Evolutionary conservation across 495 filamentous ascomycete genomes (phyloP), one percentile per base, ranked within the genome.

Genomic region (Lasiosphaeriaceae sp.): DNA sequence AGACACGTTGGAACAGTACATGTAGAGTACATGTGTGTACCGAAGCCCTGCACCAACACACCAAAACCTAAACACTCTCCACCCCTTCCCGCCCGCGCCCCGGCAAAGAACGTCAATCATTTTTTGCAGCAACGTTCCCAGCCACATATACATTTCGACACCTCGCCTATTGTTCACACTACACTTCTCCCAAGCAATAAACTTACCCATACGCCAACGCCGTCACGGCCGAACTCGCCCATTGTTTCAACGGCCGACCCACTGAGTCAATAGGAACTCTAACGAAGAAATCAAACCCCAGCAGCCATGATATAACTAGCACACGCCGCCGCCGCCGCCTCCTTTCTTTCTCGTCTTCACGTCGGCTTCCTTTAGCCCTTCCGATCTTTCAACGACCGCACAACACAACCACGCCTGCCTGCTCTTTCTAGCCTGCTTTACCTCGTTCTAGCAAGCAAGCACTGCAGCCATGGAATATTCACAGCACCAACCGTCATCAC

Each of bases 401-500:
- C 6, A 16, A 17, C 21, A 31, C 14, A n/a, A 0, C 49, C 12
- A 17, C n/a, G 16, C n/a, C 17, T 20, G 16, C 6, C 31, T 4
- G 17, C 14, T 16, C 12, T 16, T 14, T 17, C 5, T 17, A 43
- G 14, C 8, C n/a, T n/a, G n/a, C n/a, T n/a, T n/a, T n/a, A n/a
- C n/a, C 4, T 16, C 39, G 39, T 5, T 12, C 39, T 5, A 17
- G n/a, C 39, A 43, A n/a, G n/a, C n/a, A n/a, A n/a, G 14, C 14
- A 17, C 39, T n/a, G 39, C 39, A 43, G 14, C 12, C 20, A 69
- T 69, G 66, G 64, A 58, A n/a, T 45, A 31, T 20, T 34, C 24
- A 19, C 20, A 39, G 9, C 39, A 17, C 14, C 52, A 22, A 17
- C 39, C 56, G n/a, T 64, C 66, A 1, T 75, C 75, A 20, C 70